Evolutionary conservation across 352 stramenopile species (phyloP).

Genomic region (Phytophthora litchii): DNA sequence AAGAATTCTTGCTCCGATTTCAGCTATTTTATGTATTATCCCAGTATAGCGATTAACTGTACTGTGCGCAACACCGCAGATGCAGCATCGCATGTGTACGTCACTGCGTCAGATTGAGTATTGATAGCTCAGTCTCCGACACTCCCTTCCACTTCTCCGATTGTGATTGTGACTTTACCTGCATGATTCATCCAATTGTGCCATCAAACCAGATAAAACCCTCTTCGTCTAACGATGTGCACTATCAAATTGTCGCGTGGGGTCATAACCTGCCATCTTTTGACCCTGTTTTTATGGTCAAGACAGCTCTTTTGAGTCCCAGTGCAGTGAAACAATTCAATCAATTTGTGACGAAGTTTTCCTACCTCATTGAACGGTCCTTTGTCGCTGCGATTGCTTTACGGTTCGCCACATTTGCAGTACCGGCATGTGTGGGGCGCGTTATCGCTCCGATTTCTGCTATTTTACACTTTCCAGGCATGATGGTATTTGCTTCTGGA

Average conservation of each 20-base stretch:
- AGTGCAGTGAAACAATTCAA: slow-evolving; percentile 16
- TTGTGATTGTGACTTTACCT: not conserved
- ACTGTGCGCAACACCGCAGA: too few relatives aligned
- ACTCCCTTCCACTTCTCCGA: not conserved
- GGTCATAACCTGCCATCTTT: slow-evolving; percentile 11
- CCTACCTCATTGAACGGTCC: not conserved
- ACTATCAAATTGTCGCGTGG: slow-evolving; percentile 19
- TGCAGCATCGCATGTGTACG: too few relatives aligned
- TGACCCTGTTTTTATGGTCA: slow-evolving; percentile 11
- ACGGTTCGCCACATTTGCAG: slow-evolving; percentile 12
- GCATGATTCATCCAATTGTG: slow-evolving; percentile 10
- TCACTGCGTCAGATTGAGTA: not conserved
- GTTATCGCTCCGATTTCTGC: slow-evolving; percentile 16
- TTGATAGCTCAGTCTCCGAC: not conserved
- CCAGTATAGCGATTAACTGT: too few relatives aligned
- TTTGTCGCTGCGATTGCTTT: slow-evolving; percentile 6
- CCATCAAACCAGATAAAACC: not conserved
- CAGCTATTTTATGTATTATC: too few relatives aligned
- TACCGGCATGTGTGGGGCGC: slow-evolving; percentile 1
- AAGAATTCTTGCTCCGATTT: too few relatives aligned
- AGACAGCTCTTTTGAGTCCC: slow-evolving; percentile 16
- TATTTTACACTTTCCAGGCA: slow-evolving; percentile 11
- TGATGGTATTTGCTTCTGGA: slow-evolving; percentile 7
- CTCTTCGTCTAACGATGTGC: not conserved
- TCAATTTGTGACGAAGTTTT: not conserved